Base-by-base conservation (phyloP, 306 rosid genomes). In the Cucurbita ficifolia region DNA sequence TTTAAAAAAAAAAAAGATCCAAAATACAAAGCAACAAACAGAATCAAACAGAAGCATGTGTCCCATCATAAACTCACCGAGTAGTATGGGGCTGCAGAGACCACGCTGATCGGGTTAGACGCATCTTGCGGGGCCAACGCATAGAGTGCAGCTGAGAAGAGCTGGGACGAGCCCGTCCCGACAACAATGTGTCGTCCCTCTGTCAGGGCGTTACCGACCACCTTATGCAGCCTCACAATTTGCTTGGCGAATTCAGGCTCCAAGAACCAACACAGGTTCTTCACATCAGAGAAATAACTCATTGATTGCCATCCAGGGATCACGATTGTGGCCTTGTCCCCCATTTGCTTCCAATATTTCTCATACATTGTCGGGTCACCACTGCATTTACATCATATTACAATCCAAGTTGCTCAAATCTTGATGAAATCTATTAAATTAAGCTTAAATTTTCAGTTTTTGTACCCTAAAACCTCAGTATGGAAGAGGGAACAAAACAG, bases 81-180 rank as follows among this genome's bases (percentile, higher is more conserved):
- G 80, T 94, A 94, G 75, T 79, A 91, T 58, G 99, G 99, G 21
- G 88, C 82, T 8, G 88, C 82, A 39, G 99, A 86, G 0, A 91
- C 84, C 14, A 94, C 96, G 14, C 75, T 83, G 22, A 84, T 83
- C 0, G 99, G 96, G 46, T 87, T 53, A 24, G 83, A 19, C 2
- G 86, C 82, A 73, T 86, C 77, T 51, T 1, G 76, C 0, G 88
- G 84, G 16, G 99, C 84, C 12, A 94, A 83, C 76, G 99, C 99
- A 77, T 72, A 94, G 39, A 91, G 82, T 33, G 96, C 96, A 43
- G 97, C 97, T n/a, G 86, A 81, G 68, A 74, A 76, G 21, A 94
- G 90, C 86, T 94, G 99, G 22, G 97, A 91, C 13, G 99, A 94
- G 63, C 99, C 99, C 2, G 97, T 94, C 16, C 99, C 99, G 16